Conservation (phyloP, 768 basidiomycete genomes). For the Cystofilobasidium ferigula region DNA sequence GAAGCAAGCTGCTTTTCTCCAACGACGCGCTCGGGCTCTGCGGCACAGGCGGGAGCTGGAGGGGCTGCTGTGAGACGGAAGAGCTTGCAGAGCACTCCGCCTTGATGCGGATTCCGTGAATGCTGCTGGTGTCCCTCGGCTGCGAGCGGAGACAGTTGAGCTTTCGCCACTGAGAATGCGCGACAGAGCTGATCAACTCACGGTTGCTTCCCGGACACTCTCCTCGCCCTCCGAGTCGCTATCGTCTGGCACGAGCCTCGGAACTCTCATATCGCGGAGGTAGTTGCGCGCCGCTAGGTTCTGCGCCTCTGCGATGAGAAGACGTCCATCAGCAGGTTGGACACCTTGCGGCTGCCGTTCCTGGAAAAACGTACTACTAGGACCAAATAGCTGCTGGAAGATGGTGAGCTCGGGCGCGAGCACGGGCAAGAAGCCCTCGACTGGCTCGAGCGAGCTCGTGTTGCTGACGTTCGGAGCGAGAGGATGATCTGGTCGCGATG, state of each 20-base stretch:
- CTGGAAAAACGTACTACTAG: not conserved
- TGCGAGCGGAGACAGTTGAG: not conserved
- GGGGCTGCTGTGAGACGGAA: not conserved
- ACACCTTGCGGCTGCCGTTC: too few relatives aligned
- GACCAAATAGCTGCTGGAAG: constrained; percentile 1
- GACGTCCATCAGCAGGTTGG: too few relatives aligned
- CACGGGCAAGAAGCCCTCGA: not conserved
- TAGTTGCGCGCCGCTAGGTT: not conserved
- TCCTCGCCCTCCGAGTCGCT: not conserved
- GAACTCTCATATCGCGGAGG: not conserved
- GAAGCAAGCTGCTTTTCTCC: not conserved
- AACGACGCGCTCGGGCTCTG: not conserved
- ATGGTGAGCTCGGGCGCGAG: not conserved
- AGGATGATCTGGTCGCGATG: too few relatives aligned
- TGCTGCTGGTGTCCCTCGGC: not conserved
- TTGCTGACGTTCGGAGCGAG: not conserved
- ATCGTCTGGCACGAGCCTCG: not conserved
- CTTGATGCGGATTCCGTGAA: not conserved
- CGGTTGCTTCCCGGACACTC: not conserved
- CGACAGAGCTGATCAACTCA: not conserved
- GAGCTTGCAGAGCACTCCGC: not conserved
- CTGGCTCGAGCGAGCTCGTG: not conserved
- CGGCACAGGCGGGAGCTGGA: not conserved
- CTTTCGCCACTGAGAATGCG: too few relatives aligned
- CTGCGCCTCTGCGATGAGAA: not conserved